Evolutionary conservation across 371 early-diverging fungal species (phyloP).

Genomic region (Syncephalastrum contaminatum): DNA sequence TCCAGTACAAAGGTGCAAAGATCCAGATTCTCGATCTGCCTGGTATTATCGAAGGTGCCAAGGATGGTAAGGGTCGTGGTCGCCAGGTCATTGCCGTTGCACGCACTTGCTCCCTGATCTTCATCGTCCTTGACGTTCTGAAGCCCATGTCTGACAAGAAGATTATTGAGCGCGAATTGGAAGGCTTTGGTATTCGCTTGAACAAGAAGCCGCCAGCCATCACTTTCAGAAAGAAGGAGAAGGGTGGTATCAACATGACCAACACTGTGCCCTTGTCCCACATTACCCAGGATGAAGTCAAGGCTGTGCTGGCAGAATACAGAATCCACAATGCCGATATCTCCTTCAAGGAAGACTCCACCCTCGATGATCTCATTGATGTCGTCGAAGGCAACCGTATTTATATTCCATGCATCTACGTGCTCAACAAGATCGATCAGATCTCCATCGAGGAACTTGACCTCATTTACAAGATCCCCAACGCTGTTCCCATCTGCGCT

Average conservation of each 20-base stretch:
- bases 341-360: constrained; percentile 83
- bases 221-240: constrained; percentile 91
- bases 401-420: constrained; percentile 87
- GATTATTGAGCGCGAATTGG: constrained; percentile 97
- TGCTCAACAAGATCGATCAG: constrained; percentile 96
- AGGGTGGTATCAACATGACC: constrained; percentile 92
- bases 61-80: constrained; percentile 99
- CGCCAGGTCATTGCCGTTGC: constrained; percentile 93
- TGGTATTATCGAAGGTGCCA: constrained; percentile 99
- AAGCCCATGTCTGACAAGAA: constrained; percentile 94
- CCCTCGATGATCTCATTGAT: constrained; percentile 95
- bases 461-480: constrained; percentile 96
- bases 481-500: constrained; percentile 96
- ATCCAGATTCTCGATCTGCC: constrained; percentile 78
- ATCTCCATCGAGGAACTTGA: constrained; percentile 93
- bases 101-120: constrained; percentile 92
- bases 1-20: constrained; percentile 99
- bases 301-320: constrained; percentile 90
- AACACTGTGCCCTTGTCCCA: constrained; percentile 85
- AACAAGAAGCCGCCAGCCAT: constrained; percentile 97
- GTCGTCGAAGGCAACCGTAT: constrained; percentile 72
- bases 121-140: constrained; percentile 95
- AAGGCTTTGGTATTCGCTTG: constrained; percentile 98
- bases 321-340: constrained; percentile 94
- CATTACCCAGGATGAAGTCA: constrained; percentile 83